Conservation (phyloP, 2,329 filamentous ascomycete species). For the Pestalotiopsis sp. region DNA sequence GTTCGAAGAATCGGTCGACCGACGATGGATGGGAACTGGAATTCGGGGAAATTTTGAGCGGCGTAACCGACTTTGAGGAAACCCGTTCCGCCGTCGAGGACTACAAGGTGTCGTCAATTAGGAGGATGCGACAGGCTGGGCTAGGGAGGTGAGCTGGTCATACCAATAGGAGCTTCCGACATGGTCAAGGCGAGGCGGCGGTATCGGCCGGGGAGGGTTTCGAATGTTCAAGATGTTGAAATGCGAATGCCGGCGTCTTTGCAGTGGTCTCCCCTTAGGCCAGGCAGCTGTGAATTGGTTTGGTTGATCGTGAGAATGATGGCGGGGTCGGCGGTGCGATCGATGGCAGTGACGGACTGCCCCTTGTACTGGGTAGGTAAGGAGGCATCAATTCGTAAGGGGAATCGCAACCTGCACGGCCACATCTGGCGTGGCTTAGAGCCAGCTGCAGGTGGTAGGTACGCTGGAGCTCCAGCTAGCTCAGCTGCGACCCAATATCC, state of each 20-base stretch:
- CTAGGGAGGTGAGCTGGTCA: conserved; percentile 12
- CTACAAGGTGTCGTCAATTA: conserved; percentile 45
- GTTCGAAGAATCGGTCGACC: conserved; percentile 95
- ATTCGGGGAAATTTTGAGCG: conserved; percentile 98
- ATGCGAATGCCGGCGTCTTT: neutral
- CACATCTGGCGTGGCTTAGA: neutral
- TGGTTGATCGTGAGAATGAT: neutral
- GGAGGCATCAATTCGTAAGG: neutral
- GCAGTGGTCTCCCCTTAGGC: neutral
- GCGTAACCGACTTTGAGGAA: conserved; percentile 99
- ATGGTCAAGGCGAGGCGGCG: conserved; percentile 7
- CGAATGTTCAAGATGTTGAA: neutral
- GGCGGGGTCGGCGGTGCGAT: conserved; percentile 1
- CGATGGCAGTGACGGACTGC: neutral
- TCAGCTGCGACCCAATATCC: no score
- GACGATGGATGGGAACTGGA: conserved; percentile 97
- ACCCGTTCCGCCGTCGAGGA: conserved; percentile 98
- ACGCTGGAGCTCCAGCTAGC: no score
- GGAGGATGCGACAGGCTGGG: conserved; percentile 14
- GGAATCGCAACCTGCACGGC: neutral
- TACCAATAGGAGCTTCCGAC: conserved; percentile 11
- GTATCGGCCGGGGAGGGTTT: neutral
- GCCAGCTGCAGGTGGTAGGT: no score
- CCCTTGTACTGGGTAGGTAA: neutral
- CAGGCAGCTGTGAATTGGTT: neutral